These are phyloP conservation scores for Colletotrichum cuscutae DNA, from an alignment of 2,329 filamentous ascomycete genomes.

Conservation along the genomic window DNA sequence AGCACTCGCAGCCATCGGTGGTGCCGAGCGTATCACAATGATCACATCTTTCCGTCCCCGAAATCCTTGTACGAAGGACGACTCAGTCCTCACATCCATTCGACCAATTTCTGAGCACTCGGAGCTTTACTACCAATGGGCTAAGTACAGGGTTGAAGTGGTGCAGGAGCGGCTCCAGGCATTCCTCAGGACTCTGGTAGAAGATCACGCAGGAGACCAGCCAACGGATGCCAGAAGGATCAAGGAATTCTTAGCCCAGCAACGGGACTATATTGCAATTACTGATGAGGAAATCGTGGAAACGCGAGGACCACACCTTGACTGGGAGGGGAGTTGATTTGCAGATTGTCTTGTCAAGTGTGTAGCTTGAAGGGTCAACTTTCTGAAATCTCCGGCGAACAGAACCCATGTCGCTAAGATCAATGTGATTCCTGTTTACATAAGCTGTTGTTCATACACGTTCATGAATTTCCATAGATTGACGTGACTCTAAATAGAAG, in stretches of 20 bases:
- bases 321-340: not conserved
- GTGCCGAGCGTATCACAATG: constrained; percentile 56
- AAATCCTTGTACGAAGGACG: constrained; percentile 50
- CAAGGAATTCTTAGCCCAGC: not conserved
- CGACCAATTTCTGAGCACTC: constrained; percentile 61
- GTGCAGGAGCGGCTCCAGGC: constrained; percentile 62
- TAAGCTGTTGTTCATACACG: too few species aligned
- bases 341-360: too few species aligned
- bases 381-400: too few species aligned
- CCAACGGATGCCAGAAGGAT: not conserved
- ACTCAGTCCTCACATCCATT: constrained; percentile 68
- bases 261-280: not conserved
- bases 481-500: too few species aligned
- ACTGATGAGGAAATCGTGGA: constrained; percentile 2
- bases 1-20: constrained; percentile 51
- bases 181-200: constrained; percentile 8
- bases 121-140: constrained; percentile 70
- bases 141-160: constrained; percentile 71
- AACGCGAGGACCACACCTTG: not conserved
- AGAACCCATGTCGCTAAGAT: too few species aligned
- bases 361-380: too few species aligned
- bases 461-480: too few species aligned
- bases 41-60: constrained; percentile 56
- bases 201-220: not conserved
- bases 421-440: too few species aligned